Percentiles rank a stretch among this genome's conserved stretches.
These are phyloP conservation scores for Vicia villosa DNA, from an alignment of 306 rosid species.

Conservation along the genomic window DNA sequence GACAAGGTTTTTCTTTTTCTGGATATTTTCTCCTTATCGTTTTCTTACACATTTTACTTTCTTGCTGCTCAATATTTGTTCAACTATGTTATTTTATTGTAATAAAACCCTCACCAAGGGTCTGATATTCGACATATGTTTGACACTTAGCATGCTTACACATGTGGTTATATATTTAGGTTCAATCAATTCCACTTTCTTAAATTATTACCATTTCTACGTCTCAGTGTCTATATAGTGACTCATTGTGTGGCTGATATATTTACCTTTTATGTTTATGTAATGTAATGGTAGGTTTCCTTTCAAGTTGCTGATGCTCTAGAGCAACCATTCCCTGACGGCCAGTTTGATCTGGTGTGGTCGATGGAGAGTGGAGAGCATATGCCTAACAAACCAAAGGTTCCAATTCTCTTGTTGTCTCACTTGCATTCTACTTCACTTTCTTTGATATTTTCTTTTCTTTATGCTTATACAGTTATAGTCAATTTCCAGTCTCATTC, in stretches of 20 bases:
- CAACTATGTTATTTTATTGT: neutral
- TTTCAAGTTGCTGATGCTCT: slow-evolving; percentile 90
- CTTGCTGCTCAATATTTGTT: neutral
- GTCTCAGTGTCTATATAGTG: neutral
- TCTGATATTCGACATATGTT: neutral
- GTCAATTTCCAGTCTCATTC: neutral
- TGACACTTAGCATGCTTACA: neutral
- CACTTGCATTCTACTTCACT: neutral
- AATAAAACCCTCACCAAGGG: slow-evolving; percentile 1
- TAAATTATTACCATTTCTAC: neutral
- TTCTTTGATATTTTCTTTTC: slow-evolving; percentile 1
- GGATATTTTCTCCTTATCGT: neutral
- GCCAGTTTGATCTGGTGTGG: slow-evolving; percentile 83
- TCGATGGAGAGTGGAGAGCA: slow-evolving; percentile 99
- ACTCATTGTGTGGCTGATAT: neutral
- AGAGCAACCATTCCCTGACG: slow-evolving; percentile 78
- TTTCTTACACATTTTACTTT: neutral
- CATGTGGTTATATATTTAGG: neutral
- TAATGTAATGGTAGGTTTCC: slow-evolving; percentile 52
- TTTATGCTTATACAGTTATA: slow-evolving; percentile 5
- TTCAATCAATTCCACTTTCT: neutral
- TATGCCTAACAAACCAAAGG: slow-evolving; percentile 97
- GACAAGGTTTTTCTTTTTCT: slow-evolving; percentile 48
- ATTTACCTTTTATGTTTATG: slow-evolving; percentile 1
- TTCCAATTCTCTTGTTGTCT: slow-evolving; percentile 13